Base-by-base conservation (phyloP, 2,329 filamentous ascomycete genomes). In the Pseudogymnoascus sp. region DNA sequence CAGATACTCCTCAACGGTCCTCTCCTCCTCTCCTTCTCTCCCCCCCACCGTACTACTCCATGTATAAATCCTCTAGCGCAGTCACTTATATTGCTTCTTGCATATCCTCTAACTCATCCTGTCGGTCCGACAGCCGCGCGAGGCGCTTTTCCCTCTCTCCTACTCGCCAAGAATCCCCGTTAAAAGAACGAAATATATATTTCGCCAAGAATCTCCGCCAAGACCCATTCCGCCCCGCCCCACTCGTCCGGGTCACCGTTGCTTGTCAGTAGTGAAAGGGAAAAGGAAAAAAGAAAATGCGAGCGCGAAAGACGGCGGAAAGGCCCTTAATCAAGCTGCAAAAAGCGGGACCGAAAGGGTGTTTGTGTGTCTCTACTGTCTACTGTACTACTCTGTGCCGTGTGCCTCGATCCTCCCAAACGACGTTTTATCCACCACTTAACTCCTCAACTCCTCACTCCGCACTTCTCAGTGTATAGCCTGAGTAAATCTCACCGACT, bases 221-320 rank as follows among this genome's bases (percentile, higher is more conserved):
- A 57, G 51, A 19, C 25, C 25, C 6, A 34, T 57, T 34, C 51
- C 51, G 51, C 51, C 51, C 51, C 51, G 51, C 51, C 51, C 51
- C 51, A 57, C 51, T 57, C n/a, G 51, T 57, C 51, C 48, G 48
- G 48, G 48, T 57, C 48, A 10, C 48, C n/a, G 16, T 57, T 57
- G n/a, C n/a, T 19, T 34, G 28, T 54, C 45, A 51, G 45, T 23
- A 51, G 45, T 23, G 45, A 51, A 28, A 21, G 13, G 14, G 13
- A 23, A 57, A 57, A 57, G 51, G 51, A 57, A 57, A 57, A 57
- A 57, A 57, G 51, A 57, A 57, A 57, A 57, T 57, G 51, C 51
- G 51, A 57, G n/a, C 2, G 51, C n/a, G 51, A 54, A 48, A 54
- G 45, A 21, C 51, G 28, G 25, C 28, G 4, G 51, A 21, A 31